Base-by-base conservation (phyloP, 164 flowering plant species). In the Stephania yunnanensis region DNA sequence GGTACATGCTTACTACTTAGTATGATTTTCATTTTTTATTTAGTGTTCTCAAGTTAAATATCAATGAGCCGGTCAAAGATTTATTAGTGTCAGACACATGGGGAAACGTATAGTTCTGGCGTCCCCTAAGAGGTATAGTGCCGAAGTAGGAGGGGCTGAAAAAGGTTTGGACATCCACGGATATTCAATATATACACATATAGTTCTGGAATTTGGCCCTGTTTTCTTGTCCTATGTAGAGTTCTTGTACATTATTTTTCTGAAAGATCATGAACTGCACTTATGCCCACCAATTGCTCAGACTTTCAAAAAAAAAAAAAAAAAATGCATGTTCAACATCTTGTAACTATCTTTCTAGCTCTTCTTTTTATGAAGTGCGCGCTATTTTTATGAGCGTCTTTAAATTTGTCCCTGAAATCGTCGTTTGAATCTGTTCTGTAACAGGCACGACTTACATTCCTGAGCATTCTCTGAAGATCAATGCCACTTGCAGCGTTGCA, bases 401-500 rank as follows among this genome's bases (percentile, higher is more conserved):
- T 61, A 29, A 66, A 66, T 58, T 10, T 55, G 45, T 9, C 44
- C 46, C 36, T 68, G 13, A 52, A 71, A 46, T 64, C 13, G 73
- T 81, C 20, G 77, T 68, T 74, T 44, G 42, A 63, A 46, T 44
- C n/a, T 44, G 45, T 80, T 80, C 29, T 48, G 20, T 73, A 53
- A 77, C 97, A 95, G 99, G 95, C 83, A 72, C 77, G 71, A 85
- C 89, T 7, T 95, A 91, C 79, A 75, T 89, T 46, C 96, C 98
- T 0, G 98, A 95, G 85, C 89, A 87, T 71, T 85, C 90, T 2
- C 81, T 93, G 85, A 92, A 86, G 92, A 92, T 95, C 63, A 87
- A 91, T 86, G 92, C 99, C 45, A 90, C 92, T 74, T 89, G 97
- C 63, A 93, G 96, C 83, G 79, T 91, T 76, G 87, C 92, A 46